phyloP scores from a whole-genome alignment of 164 flowering plant species.

The Houttuynia cordata region DNA sequence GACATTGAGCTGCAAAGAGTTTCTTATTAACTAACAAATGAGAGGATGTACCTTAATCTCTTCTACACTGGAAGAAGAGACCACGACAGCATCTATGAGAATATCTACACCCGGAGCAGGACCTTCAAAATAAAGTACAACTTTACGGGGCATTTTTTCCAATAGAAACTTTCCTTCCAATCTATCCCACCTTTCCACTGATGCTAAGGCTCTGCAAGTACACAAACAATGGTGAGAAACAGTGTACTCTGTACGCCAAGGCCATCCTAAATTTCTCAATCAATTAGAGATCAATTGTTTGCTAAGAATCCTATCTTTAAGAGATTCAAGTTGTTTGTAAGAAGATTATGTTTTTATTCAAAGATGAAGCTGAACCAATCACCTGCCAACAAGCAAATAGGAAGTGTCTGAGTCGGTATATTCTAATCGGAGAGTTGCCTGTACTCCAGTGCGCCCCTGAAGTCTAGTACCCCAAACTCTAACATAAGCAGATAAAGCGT shows the following conservation, averaged over 20 bases:
- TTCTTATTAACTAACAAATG: background rate
- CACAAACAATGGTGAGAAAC: too few species aligned
- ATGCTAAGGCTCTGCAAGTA: constrained; percentile 39
- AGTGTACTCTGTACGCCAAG: too few species aligned
- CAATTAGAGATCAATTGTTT: too few species aligned
- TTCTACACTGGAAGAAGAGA: constrained; percentile 25
- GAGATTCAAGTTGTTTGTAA: background rate
- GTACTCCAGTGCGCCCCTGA: constrained; percentile 37
- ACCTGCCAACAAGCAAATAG: constrained; percentile 62
- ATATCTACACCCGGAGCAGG: constrained; percentile 71
- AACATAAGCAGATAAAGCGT: constrained; percentile 53
- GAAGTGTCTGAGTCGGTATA: constrained; percentile 25
- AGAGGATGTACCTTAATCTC: constrained; percentile 22
- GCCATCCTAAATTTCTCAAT: too few species aligned
- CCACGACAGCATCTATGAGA: constrained; percentile 45
- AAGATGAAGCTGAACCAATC: background rate
- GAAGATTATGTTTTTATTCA: too few species aligned
- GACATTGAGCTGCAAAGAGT: background rate
- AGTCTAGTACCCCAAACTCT: constrained; percentile 46
- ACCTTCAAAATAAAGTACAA: constrained; percentile 73
- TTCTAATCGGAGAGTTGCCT: constrained; percentile 69
- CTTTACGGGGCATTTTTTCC: constrained; percentile 40
- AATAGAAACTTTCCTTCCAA: constrained; percentile 65
- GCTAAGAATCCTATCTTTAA: background rate
- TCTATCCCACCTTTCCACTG: constrained; percentile 50